These are phyloP conservation scores for Collybia sp. DNA, from an alignment of 768 basidiomycete species.

Conservation along the genomic window DNA sequence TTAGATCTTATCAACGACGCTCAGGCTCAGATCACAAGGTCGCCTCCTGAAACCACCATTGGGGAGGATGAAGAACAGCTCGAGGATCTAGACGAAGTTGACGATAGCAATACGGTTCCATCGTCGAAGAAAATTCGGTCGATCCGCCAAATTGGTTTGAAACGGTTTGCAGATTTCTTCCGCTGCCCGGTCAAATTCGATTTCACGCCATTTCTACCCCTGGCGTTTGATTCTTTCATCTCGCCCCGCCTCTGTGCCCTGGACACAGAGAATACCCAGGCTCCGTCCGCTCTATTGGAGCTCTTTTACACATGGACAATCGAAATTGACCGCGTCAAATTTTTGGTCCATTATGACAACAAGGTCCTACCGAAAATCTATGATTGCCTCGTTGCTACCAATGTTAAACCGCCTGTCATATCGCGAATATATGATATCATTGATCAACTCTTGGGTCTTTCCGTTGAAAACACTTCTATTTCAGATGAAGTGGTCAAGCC, in stretches of 20 bases:
- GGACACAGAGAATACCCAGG: conserved; percentile 84
- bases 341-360: conserved; percentile 67
- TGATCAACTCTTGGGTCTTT: conserved; percentile 58
- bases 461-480: conserved; percentile 44
- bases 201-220: conserved; percentile 64
- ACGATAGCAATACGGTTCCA: conserved; percentile 17
- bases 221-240: conserved; percentile 68
- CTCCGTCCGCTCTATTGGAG: conserved; percentile 85
- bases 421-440: conserved; percentile 82
- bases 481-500: conserved; percentile 58
- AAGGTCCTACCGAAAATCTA: conserved; percentile 74
- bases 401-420: conserved; percentile 84
- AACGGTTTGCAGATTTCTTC: conserved; percentile 88
- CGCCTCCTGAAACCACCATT: conserved; percentile 18
- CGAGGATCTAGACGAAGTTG: conserved; percentile 27
- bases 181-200: conserved; percentile 68
- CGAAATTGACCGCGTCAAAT: conserved; percentile 48
- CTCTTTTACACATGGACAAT: conserved; percentile 77
- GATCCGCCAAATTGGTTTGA: conserved; percentile 80
- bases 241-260: conserved; percentile 75
- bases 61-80: conserved; percentile 29
- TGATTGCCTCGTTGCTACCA: conserved; percentile 73
- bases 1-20: conserved; percentile 63
- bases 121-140: conserved; percentile 46
- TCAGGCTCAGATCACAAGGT: conserved; percentile 44